Conservation (phyloP, 1,284 basidiomycete species). For the Golubevia sp. region DNA sequence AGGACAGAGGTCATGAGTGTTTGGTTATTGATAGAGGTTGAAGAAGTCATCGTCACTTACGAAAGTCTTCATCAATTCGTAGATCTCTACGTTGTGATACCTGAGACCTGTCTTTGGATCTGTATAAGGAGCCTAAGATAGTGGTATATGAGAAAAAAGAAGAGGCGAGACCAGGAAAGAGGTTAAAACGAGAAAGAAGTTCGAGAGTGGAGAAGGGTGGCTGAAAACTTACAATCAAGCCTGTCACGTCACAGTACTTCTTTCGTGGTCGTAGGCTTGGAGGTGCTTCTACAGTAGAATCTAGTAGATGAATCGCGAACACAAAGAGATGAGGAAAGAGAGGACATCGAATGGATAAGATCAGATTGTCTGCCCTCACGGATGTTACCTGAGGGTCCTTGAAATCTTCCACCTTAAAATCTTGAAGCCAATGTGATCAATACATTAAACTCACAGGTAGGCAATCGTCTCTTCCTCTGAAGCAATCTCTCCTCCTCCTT, state of each 20-base stretch:
- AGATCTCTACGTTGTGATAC: conserved; percentile 83
- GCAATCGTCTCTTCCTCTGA: no score
- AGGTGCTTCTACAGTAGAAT: conserved; percentile 81
- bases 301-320: conserved; percentile 62
- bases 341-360: no score
- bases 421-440: no score
- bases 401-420: no score
- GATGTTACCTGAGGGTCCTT: no score
- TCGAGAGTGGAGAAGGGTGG: not conserved
- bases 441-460: no score
- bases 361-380: no score
- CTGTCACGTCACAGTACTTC: conserved; percentile 85
- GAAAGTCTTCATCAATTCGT: conserved; percentile 77
- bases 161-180: not conserved
- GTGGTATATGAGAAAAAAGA: not conserved
- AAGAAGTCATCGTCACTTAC: conserved; percentile 64
- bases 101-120: conserved; percentile 79
- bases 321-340: not conserved
- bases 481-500: no score
- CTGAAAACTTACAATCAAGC: conserved; percentile 70
- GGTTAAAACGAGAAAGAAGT: conserved; percentile 4
- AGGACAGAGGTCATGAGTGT: no score
- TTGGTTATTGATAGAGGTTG: not conserved
- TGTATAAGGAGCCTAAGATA: conserved; percentile 75
- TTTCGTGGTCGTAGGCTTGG: conserved; percentile 77